Evolutionary conservation across 164 flowering plant genomes (phyloP).

Genomic region (Nelumbo lutea): DNA sequence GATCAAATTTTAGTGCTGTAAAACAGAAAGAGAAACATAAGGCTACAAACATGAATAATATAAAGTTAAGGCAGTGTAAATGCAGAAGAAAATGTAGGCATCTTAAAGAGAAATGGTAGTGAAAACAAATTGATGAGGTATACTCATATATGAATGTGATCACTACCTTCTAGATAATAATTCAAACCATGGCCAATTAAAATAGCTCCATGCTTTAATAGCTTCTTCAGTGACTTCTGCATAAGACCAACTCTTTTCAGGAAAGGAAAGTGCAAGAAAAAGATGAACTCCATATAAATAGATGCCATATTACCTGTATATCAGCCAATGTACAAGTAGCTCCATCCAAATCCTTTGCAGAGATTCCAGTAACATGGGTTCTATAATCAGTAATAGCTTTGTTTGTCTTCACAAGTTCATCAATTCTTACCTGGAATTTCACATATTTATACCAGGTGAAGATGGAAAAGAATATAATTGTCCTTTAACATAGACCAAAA

Average conservation of each 20-base stretch:
- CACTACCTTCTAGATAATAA: constrained; percentile 71
- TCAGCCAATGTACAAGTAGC: constrained; percentile 54
- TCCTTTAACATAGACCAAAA: neutral
- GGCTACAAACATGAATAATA: neutral
- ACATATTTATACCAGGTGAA: neutral
- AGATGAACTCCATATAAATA: neutral
- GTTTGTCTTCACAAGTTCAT: constrained; percentile 66
- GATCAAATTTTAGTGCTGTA: constrained; percentile 75
- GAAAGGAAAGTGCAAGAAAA: neutral
- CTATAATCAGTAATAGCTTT: constrained; percentile 75
- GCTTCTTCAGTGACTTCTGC: constrained; percentile 63
- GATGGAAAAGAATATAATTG: neutral
- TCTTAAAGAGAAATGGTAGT: neutral
- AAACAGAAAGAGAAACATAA: constrained; percentile 3
- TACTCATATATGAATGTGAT: neutral
- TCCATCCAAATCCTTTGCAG: constrained; percentile 63
- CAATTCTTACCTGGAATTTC: constrained; percentile 55
- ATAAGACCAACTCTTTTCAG: constrained; percentile 17
- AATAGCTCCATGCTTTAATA: constrained; percentile 57
- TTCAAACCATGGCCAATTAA: constrained; percentile 82
- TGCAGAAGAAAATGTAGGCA: neutral
- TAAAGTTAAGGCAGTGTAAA: neutral
- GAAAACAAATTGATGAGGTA: neutral
- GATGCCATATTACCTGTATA: constrained; percentile 53
- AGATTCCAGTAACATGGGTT: constrained; percentile 70